Percentiles rank a stretch among this genome's conserved stretches.
These are phyloP conservation scores for Pyrus communis DNA, from an alignment of 306 rosid genomes.

Conservation along the genomic window DNA sequence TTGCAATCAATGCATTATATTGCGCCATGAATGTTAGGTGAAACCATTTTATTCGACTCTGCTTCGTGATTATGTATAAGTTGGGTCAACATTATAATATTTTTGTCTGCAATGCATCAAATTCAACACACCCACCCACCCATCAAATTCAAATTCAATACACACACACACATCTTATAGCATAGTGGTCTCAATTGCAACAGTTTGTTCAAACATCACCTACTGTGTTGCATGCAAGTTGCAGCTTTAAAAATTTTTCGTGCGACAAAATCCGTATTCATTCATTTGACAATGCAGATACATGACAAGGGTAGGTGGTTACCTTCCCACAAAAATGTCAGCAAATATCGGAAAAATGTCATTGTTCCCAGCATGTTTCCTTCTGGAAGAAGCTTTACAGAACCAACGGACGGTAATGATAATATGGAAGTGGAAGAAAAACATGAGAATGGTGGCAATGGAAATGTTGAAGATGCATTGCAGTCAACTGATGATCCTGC, in stretches of 20 bases:
- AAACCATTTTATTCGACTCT: background rate
- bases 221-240: background rate
- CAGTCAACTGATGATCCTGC: constrained; percentile 27
- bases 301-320: constrained; percentile 74
- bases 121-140: background rate
- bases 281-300: constrained; percentile 48
- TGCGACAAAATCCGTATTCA: background rate
- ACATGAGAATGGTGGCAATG: constrained; percentile 26
- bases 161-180: background rate
- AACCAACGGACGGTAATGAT: constrained; percentile 18
- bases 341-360: constrained; percentile 51
- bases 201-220: background rate
- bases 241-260: background rate
- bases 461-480: constrained; percentile 33
- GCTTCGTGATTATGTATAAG: background rate
- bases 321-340: constrained; percentile 57
- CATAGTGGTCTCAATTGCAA: background rate
- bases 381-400: constrained; percentile 51
- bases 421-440: constrained; percentile 32
- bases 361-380: constrained; percentile 80
- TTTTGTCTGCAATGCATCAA: background rate
- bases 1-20: background rate
- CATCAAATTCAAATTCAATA: background rate
- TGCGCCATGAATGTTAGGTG: background rate
- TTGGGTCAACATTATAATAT: background rate